Evolutionary conservation across 345 rosid species (phyloP), one percentile per base, ranked within the genome.

Genomic region (Fremontodendron californicum): DNA sequence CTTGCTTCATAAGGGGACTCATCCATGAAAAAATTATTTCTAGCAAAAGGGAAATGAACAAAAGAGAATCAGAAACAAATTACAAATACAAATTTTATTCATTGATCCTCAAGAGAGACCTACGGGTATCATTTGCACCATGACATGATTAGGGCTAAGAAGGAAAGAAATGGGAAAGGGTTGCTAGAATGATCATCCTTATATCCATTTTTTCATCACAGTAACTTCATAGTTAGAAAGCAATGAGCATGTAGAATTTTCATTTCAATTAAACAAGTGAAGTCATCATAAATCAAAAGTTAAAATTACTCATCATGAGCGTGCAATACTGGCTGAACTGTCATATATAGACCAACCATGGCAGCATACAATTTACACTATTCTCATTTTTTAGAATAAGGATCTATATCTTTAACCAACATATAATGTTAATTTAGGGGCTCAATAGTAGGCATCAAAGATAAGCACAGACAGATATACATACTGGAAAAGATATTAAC

Each of bases 1-100:
- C 99, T 79, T 77, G 85, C 91, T 86, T 80, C 99, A 96, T 92
- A 71, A 96, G 85, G 55, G 98, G 92, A 85, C 83, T 88, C 90
- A 93, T 87, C 99, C 99, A 96, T 69, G 90, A 72, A 79, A 96
- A 96, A 79, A 89, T 62, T 58, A 80, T 84, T 40, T 73, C 99
- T 96, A 82, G 58, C 45, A 67, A 74, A 81, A 39, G 19, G 73
- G 52, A 23, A 73, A 75, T 13, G 21, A 73, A 57, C 33, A 46
- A 25, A 43, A 46, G 13, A 54, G 19, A 21, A 81, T 78, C 65
- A 80, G 40, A n/a, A 84, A 65, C 23, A 31, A 64, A 62, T 39
- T 10, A 49, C 21, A 23, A 52, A 43, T 64, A 68, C 4, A 65
- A 60, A 62, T 62, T 52, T 35, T 73, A 65, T 39, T 58, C 19